A percentile compares a stretch with the other conserved stretches of the same genome.
Evolutionary conservation across 352 stramenopile genomes (phyloP).

Genomic region (Thalassiosira mediterranea): DNA sequence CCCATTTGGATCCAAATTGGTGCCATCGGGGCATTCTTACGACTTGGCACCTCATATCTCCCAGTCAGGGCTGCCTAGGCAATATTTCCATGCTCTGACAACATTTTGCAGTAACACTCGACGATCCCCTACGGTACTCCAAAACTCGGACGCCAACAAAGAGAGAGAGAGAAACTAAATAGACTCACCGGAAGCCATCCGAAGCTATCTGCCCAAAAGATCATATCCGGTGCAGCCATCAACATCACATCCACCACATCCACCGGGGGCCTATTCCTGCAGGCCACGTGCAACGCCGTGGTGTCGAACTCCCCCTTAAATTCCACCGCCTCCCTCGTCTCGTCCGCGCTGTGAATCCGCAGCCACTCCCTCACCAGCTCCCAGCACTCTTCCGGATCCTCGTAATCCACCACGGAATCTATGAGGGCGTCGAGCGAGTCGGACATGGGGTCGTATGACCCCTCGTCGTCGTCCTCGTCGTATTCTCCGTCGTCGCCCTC

Average conservation of each 20-base stretch:
- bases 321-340: constrained; percentile 30
- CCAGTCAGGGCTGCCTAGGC: too few species aligned
- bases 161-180: too few species aligned
- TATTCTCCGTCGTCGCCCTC: background rate
- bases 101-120: too few species aligned
- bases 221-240: constrained; percentile 38
- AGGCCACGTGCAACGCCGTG: constrained; percentile 38
- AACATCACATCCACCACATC: constrained; percentile 43
- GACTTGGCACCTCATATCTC: too few species aligned
- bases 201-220: constrained; percentile 63
- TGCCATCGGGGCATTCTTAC: too few species aligned
- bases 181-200: constrained; percentile 74
- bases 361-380: constrained; percentile 69
- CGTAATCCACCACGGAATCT: constrained; percentile 28
- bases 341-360: constrained; percentile 42
- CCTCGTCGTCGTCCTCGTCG: background rate
- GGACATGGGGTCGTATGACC: constrained; percentile 2
- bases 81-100: too few species aligned
- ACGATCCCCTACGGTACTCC: too few species aligned
- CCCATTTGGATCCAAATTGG: too few species aligned
- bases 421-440: constrained; percentile 32
- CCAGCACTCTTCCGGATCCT: constrained; percentile 40
- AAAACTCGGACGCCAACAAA: too few species aligned
- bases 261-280: constrained; percentile 28
- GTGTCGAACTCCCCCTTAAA: constrained; percentile 42